Evolutionary conservation across 2,329 filamentous ascomycete genomes (phyloP).

Genomic region (Epicoccum nigrum): DNA sequence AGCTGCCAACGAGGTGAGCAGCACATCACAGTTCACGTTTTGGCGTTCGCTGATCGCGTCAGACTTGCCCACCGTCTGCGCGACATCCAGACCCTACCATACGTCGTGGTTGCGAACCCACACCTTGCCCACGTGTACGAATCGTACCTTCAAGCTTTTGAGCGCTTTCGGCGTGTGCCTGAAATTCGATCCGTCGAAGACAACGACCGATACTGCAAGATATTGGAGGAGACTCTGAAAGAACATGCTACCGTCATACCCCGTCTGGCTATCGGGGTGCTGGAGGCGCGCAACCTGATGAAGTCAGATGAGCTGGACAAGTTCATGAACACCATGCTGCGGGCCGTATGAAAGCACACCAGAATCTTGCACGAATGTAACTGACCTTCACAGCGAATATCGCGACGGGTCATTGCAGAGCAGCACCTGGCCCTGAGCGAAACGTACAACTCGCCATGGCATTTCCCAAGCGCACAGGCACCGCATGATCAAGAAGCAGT

Average conservation of each 20-base stretch:
- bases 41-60: constrained; percentile 20
- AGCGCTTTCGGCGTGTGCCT: constrained; percentile 80
- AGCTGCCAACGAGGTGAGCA: constrained; percentile 79
- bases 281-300: constrained; percentile 87
- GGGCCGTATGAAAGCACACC: constrained; percentile 68
- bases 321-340: constrained; percentile 93
- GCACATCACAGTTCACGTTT: background rate
- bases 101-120: constrained; percentile 92
- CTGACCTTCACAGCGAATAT: constrained; percentile 71
- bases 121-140: constrained; percentile 96
- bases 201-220: constrained; percentile 84
- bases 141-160: constrained; percentile 96
- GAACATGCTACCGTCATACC: constrained; percentile 94
- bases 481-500: constrained; percentile 79
- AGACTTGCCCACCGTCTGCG: constrained; percentile 92
- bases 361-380: background rate
- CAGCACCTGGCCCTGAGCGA: constrained; percentile 95
- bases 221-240: constrained; percentile 78
- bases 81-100: constrained; percentile 95
- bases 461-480: constrained; percentile 77
- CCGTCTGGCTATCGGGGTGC: constrained; percentile 88
- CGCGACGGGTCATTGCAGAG: constrained; percentile 93
- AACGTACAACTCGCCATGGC: constrained; percentile 88
- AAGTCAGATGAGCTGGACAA: constrained; percentile 80
- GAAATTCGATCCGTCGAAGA: constrained; percentile 87